Evolutionary conservation across 2,329 filamentous ascomycete genomes (phyloP), one percentile per base, ranked within the genome.

Genomic region (Atkinsonella hypoxylon): DNA sequence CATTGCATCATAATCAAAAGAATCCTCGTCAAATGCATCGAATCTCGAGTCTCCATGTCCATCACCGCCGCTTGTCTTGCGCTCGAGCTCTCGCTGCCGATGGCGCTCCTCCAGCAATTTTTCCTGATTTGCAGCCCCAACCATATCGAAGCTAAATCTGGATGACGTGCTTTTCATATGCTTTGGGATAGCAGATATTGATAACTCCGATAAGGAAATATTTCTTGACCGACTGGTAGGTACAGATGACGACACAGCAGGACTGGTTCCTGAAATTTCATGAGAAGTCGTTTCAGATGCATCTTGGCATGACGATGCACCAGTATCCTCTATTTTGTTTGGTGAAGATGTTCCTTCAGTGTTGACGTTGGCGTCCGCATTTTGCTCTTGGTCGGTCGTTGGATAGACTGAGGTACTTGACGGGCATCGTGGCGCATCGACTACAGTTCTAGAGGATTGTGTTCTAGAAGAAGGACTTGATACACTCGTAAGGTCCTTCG

Each of bases 71-170:
- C 62, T 64, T 4, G 69, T 70, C 53, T 78, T 73, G 59, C 77
- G 83, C 52, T 83, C 81, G 31, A 82, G 70, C 54, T 83, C 79
- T 49, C 81, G 79, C 56, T 85, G 77, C 15, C 83, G 74, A 62
- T 89, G 85, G 45, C 81, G 77, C 57, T 88, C 87, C 63, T 89
- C 87, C 40, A 89, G 69, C 38, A 85, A 63, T 63, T 82, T 84
- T 64, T 84, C 81, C 58, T 82, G 75, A 53, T 79, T 76, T 13
- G 84, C 84, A 6, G 79, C 79, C 5, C 83, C 83, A 15, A 82
- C 78, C 73, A 89, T 87, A 59, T 90, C 86, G 59, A 91, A 91
- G 59, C 86, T 90, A 61, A 91, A 90, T 13, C 87, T 74, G 0
- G 85, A 89, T 0, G 86, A 87, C 11, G 83, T 87, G 62, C 85